phyloP scores from a whole-genome alignment of 1,284 basidiomycete genomes.

The Grifola frondosa region DNA sequence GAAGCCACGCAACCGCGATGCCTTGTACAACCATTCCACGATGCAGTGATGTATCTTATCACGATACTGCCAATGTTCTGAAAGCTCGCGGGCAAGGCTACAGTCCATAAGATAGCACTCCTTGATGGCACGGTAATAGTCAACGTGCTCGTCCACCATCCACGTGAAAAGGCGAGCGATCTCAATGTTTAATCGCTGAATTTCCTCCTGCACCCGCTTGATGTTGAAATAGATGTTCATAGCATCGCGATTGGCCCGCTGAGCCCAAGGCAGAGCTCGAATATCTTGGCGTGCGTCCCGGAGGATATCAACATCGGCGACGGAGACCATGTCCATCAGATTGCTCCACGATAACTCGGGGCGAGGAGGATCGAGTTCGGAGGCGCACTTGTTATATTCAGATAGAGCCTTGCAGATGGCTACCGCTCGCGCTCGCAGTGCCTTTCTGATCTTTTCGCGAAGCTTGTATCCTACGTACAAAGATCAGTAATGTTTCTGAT shows the following conservation, averaged over 20 bases:
- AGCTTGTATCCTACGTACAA: constrained; percentile 16
- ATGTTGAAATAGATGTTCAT: constrained; percentile 12
- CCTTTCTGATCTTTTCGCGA: constrained; percentile 12
- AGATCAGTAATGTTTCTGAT: too few relatives aligned
- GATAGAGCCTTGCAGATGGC: constrained; percentile 6
- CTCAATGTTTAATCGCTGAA: constrained; percentile 11
- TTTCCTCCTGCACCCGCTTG: constrained; percentile 9
- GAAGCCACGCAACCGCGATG: not conserved
- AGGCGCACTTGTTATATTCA: constrained; percentile 5
- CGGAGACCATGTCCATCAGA: constrained; percentile 5
- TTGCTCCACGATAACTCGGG: not conserved
- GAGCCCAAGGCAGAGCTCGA: constrained; percentile 4
- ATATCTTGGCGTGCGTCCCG: constrained; percentile 7
- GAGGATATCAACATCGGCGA: constrained; percentile 13
- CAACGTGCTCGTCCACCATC: constrained; percentile 5
- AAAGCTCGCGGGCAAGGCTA: not conserved
- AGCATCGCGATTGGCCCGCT: not conserved
- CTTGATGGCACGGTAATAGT: not conserved
- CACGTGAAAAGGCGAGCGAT: not conserved
- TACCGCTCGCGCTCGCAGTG: constrained; percentile 5
- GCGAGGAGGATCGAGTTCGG: constrained; percentile 3
- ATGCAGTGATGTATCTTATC: not conserved
- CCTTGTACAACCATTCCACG: not conserved
- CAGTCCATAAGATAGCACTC: not conserved
- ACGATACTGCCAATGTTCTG: too few relatives aligned